These are phyloP conservation scores for Sisymbrium irio DNA, from an alignment of 345 rosid genomes.

Conservation along the genomic window DNA sequence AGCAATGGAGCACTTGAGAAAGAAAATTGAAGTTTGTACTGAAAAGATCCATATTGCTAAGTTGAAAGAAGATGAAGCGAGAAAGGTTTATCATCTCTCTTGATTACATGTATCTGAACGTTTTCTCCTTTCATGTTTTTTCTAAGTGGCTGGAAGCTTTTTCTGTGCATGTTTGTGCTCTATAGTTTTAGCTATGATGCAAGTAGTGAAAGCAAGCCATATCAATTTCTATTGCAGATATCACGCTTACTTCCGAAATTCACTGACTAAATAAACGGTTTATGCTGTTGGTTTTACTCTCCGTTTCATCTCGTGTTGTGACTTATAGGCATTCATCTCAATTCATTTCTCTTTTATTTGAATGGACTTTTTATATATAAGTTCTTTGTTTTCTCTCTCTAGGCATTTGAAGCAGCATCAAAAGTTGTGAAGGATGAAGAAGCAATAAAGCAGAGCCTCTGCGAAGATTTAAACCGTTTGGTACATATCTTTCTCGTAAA, in stretches of 20 bases:
- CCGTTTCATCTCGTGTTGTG: neutral
- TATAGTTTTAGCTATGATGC: neutral
- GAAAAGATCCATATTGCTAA: constrained; percentile 69
- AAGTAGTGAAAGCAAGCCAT: neutral
- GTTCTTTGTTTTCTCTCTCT: neutral
- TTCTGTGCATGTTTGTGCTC: neutral
- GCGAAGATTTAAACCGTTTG: constrained; percentile 77
- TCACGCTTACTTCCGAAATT: neutral
- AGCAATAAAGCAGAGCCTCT: constrained; percentile 68
- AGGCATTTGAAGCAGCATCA: constrained; percentile 73
- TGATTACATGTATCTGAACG: neutral
- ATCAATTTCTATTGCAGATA: neutral
- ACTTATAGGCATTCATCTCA: neutral
- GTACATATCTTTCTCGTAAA: constrained; percentile 39
- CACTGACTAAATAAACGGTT: neutral
- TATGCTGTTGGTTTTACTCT: neutral
- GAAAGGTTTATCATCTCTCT: constrained; percentile 50
- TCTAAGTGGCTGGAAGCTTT: neutral
- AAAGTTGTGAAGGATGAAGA: constrained; percentile 74
- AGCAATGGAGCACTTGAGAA: constrained; percentile 88
- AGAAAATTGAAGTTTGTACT: constrained; percentile 75
- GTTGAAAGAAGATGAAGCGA: constrained; percentile 78
- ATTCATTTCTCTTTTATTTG: neutral
- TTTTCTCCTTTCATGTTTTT: neutral
- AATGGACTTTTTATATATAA: neutral